Percentiles rank a stretch among this genome's conserved stretches.
Evolutionary conservation across 2,329 filamentous ascomycete genomes (phyloP).

Genomic region (Fusarium lyarnte): DNA sequence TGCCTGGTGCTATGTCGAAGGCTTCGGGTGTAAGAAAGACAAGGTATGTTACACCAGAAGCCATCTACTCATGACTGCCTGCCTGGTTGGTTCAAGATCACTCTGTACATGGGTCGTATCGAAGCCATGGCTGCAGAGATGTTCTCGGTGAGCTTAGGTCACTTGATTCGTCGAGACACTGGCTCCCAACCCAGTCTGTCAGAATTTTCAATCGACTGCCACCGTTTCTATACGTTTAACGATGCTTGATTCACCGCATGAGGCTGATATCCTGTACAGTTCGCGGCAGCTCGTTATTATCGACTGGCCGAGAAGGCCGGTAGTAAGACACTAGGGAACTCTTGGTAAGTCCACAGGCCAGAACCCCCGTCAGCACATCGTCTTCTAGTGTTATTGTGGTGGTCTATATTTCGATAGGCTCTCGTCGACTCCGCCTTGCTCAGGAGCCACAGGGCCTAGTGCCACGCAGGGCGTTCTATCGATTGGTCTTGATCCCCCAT

Average conservation of each 20-base stretch:
- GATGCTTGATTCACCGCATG: constrained; percentile 50
- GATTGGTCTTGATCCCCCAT: constrained; percentile 6
- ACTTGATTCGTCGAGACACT: constrained; percentile 25
- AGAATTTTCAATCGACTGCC: background rate
- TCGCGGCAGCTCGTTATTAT: constrained; percentile 87
- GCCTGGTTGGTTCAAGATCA: constrained; percentile 6
- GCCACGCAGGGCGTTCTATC: constrained; percentile 11
- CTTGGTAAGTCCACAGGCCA: constrained; percentile 75
- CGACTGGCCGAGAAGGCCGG: constrained; percentile 89
- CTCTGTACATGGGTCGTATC: constrained; percentile 13
- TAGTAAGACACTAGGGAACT: constrained; percentile 90
- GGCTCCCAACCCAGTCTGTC: constrained; percentile 21
- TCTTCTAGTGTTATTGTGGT: constrained; percentile 16
- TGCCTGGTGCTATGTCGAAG: constrained; percentile 94
- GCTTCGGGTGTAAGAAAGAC: constrained; percentile 98
- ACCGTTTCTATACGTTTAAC: constrained; percentile 4
- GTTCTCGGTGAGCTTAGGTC: constrained; percentile 25
- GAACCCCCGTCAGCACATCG: constrained; percentile 14
- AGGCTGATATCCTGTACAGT: constrained; percentile 67
- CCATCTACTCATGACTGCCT: constrained; percentile 5
- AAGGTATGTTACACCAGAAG: constrained; percentile 74
- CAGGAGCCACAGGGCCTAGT: constrained; percentile 15
- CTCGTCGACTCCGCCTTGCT: constrained; percentile 9
- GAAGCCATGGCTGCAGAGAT: background rate
- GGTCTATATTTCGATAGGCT: constrained; percentile 32